A percentile compares a stretch with the other conserved stretches of the same genome.
phyloP scores from a whole-genome alignment of 306 rosid genomes.

The Cotoneaster glaucophyllus region DNA sequence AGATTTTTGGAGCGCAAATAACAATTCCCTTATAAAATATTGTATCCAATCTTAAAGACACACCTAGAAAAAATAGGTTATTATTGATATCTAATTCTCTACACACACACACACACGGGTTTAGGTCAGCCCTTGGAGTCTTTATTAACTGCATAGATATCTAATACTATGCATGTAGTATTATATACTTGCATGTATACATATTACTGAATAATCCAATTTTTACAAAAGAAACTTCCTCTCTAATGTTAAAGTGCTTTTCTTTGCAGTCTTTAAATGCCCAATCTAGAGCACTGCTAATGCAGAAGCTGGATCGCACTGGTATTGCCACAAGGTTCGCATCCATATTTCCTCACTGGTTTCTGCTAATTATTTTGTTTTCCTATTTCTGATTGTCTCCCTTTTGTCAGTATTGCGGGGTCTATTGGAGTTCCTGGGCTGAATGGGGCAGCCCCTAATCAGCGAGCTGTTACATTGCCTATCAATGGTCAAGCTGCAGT shows the following conservation, averaged over 20 bases:
- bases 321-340: conserved; percentile 79
- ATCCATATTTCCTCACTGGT: not conserved
- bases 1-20: too few species aligned
- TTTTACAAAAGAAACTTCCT: not conserved
- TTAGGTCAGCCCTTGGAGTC: not conserved
- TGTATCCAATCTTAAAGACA: too few species aligned
- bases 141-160: not conserved
- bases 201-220: not conserved
- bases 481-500: conserved; percentile 51
- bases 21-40: too few species aligned
- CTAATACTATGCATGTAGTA: too few species aligned
- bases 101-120: not conserved
- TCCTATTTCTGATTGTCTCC: not conserved
- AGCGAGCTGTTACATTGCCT: conserved; percentile 52
- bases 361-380: not conserved
- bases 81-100: too few species aligned
- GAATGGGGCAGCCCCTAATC: conserved; percentile 68
- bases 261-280: conserved; percentile 81
- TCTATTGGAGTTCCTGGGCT: conserved; percentile 51
- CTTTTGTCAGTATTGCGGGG: conserved; percentile 58
- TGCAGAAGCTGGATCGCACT: conserved; percentile 90
- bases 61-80: too few species aligned
- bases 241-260: not conserved
- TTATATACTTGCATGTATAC: not conserved
- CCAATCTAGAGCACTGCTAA: conserved; percentile 89